These are phyloP conservation scores for Geotrichum ghanense DNA, from an alignment of 805 yeast genomes.

Conservation along the genomic window DNA sequence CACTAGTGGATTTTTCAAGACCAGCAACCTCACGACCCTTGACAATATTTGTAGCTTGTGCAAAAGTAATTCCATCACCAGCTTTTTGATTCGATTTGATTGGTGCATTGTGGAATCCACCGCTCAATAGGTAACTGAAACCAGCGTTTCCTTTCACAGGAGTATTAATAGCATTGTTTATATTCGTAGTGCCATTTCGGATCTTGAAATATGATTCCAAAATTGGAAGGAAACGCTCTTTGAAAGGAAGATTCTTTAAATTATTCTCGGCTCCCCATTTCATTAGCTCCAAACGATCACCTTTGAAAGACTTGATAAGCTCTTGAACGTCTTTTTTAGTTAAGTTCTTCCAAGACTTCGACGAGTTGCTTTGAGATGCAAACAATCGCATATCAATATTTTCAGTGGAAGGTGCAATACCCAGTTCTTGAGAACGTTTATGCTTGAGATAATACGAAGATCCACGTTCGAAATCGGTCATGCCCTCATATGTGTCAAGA, in stretches of 20 bases:
- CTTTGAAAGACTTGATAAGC: neutral
- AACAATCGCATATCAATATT: slow-evolving; percentile 10
- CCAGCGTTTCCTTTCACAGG: slow-evolving; percentile 16
- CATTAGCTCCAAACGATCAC: neutral
- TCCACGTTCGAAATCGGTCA: slow-evolving; percentile 20
- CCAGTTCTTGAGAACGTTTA: slow-evolving; percentile 21
- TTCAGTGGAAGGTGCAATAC: slow-evolving; percentile 16
- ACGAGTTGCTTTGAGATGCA: slow-evolving; percentile 9
- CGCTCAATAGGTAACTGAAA: slow-evolving; percentile 22
- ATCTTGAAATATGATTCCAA: slow-evolving; percentile 4
- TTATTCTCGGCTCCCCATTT: neutral
- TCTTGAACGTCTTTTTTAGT: slow-evolving; percentile 5
- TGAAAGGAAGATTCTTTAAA: slow-evolving; percentile 4
- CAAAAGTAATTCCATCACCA: neutral
- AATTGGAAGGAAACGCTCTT: slow-evolving; percentile 4
- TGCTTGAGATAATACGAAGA: slow-evolving; percentile 18
- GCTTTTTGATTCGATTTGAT: neutral
- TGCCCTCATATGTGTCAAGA: slow-evolving; percentile 20
- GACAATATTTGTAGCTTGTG: slow-evolving; percentile 17
- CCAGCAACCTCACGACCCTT: slow-evolving; percentile 20
- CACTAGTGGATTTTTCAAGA: slow-evolving; percentile 12
- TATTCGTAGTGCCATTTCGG: neutral
- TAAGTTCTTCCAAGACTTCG: slow-evolving; percentile 5
- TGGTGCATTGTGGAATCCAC: slow-evolving; percentile 22
- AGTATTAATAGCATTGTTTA: slow-evolving; percentile 2